Evolutionary conservation across 129 eudicot genomes (phyloP), one percentile per base, ranked within the genome.

Genomic region (Erigeron canadensis): DNA sequence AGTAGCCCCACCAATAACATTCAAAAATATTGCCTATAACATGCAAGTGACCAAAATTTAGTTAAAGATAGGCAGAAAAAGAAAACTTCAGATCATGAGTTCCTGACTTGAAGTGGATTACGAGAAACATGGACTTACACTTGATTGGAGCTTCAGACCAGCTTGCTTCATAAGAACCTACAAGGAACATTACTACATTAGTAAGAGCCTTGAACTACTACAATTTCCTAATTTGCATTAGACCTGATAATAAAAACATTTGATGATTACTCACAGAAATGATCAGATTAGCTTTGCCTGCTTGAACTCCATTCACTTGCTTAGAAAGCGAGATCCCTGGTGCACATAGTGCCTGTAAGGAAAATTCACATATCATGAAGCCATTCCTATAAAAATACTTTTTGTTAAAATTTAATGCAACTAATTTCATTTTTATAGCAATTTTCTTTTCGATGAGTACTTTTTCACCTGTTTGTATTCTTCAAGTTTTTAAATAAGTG

Each of bases 161-260:
- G 97, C 96, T 84, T 90, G 99, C 85, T 95, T 95, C 80, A 77
- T 84, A 47, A 95, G 91, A 84, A 88, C 96, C 99, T 95, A 81
- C 83, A 83, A 69, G 28, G 21, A 63, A 63, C 15, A 66, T 0
- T 34, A 41, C 65, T 64, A 63, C 15, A 66, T 0, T 34, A 41
- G 69, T 64, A 67, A 71, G 41, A 66, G 8, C n/a, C 47, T 4
- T 5, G 43, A 67, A 46, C 5, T 57, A 18, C 38, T 8, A 56
- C 55, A 41, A 22, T 18, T n/a, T 71, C 40, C 56, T 43, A 62
- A 73, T 16, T 78, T 38, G 56, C 40, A 48, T 53, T 73, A 57
- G 28, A 21, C 15, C 5, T 57, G 4, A 9, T 15, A 53, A n/a
- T n/a, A n/a, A 19, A 11, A 67, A 47, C 15, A 70, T 38, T 55